phyloP scores from a whole-genome alignment of 1,284 basidiomycete species.

The Abortiporus biennis region DNA sequence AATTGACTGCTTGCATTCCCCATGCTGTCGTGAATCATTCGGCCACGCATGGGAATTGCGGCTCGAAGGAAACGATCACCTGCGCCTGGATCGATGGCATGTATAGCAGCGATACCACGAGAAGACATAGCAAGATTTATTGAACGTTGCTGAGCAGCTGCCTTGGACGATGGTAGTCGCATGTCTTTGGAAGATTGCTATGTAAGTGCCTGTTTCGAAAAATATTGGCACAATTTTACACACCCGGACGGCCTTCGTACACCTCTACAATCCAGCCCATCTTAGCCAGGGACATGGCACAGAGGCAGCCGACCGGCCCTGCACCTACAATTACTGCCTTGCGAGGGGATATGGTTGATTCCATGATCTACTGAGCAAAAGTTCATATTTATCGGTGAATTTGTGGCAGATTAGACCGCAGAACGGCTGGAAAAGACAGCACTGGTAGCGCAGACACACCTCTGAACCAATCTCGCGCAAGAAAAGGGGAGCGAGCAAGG shows the following conservation, averaged over 20 bases:
- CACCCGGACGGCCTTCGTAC: conserved; percentile 86
- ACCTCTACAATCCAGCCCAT: conserved; percentile 86
- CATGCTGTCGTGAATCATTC: conserved; percentile 87
- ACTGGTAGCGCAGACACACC: too few relatives aligned
- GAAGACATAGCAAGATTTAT: conserved; percentile 97
- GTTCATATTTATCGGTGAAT: not conserved
- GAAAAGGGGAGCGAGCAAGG: too few relatives aligned
- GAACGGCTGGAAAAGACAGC: too few relatives aligned
- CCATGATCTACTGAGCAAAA: too few relatives aligned
- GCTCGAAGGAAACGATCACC: conserved; percentile 72
- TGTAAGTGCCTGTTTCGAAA: conserved; percentile 8
- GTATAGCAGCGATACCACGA: conserved; percentile 84
- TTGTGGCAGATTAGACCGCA: too few relatives aligned
- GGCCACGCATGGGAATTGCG: conserved; percentile 89
- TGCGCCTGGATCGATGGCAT: conserved; percentile 71
- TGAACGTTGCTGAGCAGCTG: conserved; percentile 67
- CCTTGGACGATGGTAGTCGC: conserved; percentile 62
- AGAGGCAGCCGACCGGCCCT: conserved; percentile 92
- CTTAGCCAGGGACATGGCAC: conserved; percentile 82
- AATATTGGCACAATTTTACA: conserved; percentile 23
- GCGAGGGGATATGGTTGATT: too few relatives aligned
- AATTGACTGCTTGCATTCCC: conserved; percentile 75
- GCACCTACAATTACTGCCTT: conserved; percentile 73
- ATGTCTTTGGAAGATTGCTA: conserved; percentile 44
- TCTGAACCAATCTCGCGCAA: too few relatives aligned